phyloP scores from a whole-genome alignment of 768 basidiomycete genomes.

The Candolleomyces aberdarensis region DNA sequence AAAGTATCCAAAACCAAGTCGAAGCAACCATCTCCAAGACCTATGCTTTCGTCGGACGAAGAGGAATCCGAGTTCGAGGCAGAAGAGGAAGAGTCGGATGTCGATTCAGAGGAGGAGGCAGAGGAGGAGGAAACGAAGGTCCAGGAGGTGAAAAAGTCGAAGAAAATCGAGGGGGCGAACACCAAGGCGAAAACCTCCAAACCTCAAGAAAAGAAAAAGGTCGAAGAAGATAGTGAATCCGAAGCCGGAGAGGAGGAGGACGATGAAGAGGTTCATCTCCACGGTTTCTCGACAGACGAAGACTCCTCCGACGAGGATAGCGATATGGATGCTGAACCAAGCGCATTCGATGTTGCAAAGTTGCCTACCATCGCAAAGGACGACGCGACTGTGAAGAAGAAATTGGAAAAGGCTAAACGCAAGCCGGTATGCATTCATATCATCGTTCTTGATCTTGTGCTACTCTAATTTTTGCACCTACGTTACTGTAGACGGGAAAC shows the following conservation, averaged over 20 bases:
- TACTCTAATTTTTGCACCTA: constrained; percentile 7
- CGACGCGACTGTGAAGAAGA: constrained; percentile 71
- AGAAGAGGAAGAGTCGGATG: neutral
- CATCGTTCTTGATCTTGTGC: neutral
- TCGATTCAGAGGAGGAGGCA: constrained; percentile 3
- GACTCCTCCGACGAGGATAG: constrained; percentile 76
- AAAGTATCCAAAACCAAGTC: too few relatives aligned
- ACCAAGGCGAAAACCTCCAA: neutral
- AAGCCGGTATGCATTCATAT: constrained; percentile 53
- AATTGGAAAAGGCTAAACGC: constrained; percentile 55
- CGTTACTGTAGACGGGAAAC: constrained; percentile 42
- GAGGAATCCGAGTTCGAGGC: neutral
- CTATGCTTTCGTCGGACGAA: neutral
- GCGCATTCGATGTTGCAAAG: constrained; percentile 59
- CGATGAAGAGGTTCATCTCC: constrained; percentile 34
- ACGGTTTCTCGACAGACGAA: constrained; percentile 77
- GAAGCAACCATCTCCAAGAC: too few relatives aligned
- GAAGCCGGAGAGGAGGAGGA: constrained; percentile 1
- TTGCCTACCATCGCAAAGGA: constrained; percentile 89
- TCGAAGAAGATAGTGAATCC: constrained; percentile 13
- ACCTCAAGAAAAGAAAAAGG: neutral
- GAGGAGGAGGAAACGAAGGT: constrained; percentile 12
- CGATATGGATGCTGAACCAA: constrained; percentile 40
- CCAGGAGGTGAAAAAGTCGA: constrained; percentile 15
- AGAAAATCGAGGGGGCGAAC: constrained; percentile 4